These are phyloP conservation scores for Podospora pseudoanserina DNA, from an alignment of 495 filamentous ascomycete species.

Conservation along the genomic window DNA sequence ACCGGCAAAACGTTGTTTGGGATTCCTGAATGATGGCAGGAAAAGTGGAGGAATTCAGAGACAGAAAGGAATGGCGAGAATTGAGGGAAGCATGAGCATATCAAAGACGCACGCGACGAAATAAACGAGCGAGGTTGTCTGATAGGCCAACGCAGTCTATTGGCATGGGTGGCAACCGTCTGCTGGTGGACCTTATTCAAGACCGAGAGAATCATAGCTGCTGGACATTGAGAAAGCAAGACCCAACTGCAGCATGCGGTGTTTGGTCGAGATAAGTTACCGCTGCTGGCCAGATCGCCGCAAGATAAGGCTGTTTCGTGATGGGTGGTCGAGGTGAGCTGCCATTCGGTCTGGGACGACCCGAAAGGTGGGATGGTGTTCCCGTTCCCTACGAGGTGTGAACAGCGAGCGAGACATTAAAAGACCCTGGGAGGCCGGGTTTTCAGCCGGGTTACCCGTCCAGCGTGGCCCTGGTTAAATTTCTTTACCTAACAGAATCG, in stretches of 20 bases:
- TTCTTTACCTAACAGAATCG: neutral
- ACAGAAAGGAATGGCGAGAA: neutral
- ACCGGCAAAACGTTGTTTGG: neutral
- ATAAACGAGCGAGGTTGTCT: neutral
- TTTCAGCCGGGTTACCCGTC: neutral
- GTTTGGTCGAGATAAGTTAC: neutral
- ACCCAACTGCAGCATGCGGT: neutral
- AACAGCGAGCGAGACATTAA: neutral
- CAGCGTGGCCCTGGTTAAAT: neutral
- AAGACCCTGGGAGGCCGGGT: neutral
- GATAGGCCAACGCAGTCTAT: neutral
- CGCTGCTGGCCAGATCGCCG: slow-evolving; percentile 4
- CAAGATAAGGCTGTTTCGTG: neutral
- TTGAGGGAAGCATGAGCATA: neutral
- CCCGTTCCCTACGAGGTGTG: neutral
- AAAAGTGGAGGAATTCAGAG: neutral
- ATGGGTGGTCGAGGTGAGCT: neutral
- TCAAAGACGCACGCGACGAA: neutral
- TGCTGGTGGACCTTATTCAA: neutral
- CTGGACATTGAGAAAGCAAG: neutral
- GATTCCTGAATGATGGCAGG: neutral
- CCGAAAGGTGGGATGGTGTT: neutral
- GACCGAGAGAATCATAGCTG: neutral
- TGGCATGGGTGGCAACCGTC: neutral
- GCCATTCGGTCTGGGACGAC: neutral